Conservation (phyloP, 257 asterid genomes). For the Nicotiana benthamiana region DNA sequence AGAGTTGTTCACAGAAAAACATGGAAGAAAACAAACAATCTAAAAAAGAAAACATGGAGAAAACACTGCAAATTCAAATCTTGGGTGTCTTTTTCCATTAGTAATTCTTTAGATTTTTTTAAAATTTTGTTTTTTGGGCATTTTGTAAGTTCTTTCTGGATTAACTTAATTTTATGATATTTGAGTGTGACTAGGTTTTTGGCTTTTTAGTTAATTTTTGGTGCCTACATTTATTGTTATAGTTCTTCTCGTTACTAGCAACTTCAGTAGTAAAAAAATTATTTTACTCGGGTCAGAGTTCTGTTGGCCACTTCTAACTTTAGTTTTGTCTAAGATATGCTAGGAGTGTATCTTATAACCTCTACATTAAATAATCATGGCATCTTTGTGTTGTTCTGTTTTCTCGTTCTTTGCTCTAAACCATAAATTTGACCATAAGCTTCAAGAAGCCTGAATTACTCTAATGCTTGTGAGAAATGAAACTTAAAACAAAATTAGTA, state of each 20-base stretch:
- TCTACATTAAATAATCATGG: background rate
- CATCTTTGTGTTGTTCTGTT: background rate
- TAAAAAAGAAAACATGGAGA: background rate
- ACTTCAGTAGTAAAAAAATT: background rate
- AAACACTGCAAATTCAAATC: background rate
- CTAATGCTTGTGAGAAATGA: background rate
- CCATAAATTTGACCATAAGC: background rate
- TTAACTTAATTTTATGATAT: background rate
- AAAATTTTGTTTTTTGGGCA: background rate
- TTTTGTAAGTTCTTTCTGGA: background rate
- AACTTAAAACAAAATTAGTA: background rate
- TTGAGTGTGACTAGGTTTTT: background rate
- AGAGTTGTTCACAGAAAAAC: background rate
- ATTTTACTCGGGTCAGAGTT: background rate
- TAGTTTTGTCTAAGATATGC: background rate
- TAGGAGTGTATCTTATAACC: background rate
- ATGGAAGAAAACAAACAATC: background rate
- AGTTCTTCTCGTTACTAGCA: background rate
- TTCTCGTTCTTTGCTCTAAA: background rate
- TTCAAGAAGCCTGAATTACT: background rate
- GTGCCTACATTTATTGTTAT: background rate
- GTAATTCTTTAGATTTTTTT: background rate
- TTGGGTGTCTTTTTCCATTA: background rate
- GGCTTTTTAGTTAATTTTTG: background rate
- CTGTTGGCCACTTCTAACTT: background rate